phyloP scores from a whole-genome alignment of 2,329 filamentous ascomycete genomes.

The Pseudogymnoascus sp. region DNA sequence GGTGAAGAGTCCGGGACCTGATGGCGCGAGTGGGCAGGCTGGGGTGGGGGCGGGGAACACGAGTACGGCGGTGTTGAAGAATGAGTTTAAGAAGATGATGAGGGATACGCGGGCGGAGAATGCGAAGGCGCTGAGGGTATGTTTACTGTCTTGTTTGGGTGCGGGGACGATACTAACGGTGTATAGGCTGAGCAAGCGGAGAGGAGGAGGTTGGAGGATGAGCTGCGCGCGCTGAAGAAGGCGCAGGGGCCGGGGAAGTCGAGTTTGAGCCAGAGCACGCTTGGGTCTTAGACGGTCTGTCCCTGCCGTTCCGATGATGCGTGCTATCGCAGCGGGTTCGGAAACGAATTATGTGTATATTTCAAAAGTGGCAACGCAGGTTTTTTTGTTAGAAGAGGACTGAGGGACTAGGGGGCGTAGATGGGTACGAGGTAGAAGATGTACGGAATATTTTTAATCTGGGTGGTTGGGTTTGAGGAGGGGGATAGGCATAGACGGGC shows the following conservation, averaged over 20 bases:
- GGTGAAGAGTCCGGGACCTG: conserved; percentile 41
- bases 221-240: conserved; percentile 43
- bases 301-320: not conserved
- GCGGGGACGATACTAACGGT: conserved; percentile 12
- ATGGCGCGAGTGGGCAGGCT: conserved; percentile 25
- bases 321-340: not conserved
- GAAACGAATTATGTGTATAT: conserved; percentile 2
- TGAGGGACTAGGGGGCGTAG: not conserved
- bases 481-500: not conserved
- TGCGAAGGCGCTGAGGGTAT: conserved; percentile 55
- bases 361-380: not conserved
- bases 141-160: conserved; percentile 23
- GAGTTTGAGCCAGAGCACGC: conserved; percentile 23
- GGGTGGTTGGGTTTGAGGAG: not conserved
- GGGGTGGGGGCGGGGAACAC: conserved; percentile 33
- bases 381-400: not conserved
- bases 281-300: not conserved
- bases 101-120: conserved; percentile 60
- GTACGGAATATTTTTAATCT: not conserved
- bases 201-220: conserved; percentile 54
- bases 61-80: conserved; percentile 60
- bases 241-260: conserved; percentile 28
- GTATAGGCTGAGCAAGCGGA: conserved; percentile 62
- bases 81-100: conserved; percentile 78
- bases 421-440: not conserved